These are phyloP conservation scores for Diaporthe longicolla DNA, from an alignment of 2,329 filamentous ascomycete species.

Conservation along the genomic window DNA sequence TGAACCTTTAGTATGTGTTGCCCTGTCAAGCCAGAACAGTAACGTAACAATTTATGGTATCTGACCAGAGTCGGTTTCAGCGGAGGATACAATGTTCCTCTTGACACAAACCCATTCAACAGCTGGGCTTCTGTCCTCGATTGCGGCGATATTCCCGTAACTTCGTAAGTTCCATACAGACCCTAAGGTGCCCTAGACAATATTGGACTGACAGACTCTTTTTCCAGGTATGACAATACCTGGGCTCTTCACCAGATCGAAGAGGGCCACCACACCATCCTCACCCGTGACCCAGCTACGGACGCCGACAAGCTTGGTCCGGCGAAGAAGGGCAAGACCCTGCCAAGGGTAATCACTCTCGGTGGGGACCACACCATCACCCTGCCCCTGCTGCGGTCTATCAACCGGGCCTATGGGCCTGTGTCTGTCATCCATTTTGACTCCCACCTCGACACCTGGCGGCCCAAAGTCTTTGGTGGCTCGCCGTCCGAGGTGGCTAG, in stretches of 20 bases:
- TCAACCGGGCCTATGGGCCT: conserved; percentile 73
- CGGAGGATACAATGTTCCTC: conserved; percentile 88
- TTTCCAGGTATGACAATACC: conserved; percentile 81
- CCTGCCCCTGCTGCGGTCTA: conserved; percentile 70
- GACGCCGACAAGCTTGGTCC: conserved; percentile 76
- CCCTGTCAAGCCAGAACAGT: not conserved
- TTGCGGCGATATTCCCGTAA: conserved; percentile 88
- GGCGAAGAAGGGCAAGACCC: conserved; percentile 79
- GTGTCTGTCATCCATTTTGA: conserved; percentile 75
- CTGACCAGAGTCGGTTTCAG: conserved; percentile 60
- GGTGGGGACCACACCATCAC: conserved; percentile 76
- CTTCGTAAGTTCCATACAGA: conserved; percentile 71
- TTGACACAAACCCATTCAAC: conserved; percentile 84
- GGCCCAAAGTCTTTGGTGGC: conserved; percentile 88
- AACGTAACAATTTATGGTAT: conserved; percentile 50
- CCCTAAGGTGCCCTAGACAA: too few species aligned
- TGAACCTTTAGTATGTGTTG: conserved; percentile 85
- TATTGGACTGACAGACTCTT: not conserved
- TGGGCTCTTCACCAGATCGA: conserved; percentile 89
- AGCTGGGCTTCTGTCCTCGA: conserved; percentile 85
- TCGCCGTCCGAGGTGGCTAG: conserved; percentile 81
- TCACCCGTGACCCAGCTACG: conserved; percentile 79
- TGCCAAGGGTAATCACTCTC: conserved; percentile 86
- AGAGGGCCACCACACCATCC: conserved; percentile 82
- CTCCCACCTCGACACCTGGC: conserved; percentile 77